Evolutionary conservation across 2,329 filamentous ascomycete genomes (phyloP).

Genomic region (Aspergillus ochraceoroseus): DNA sequence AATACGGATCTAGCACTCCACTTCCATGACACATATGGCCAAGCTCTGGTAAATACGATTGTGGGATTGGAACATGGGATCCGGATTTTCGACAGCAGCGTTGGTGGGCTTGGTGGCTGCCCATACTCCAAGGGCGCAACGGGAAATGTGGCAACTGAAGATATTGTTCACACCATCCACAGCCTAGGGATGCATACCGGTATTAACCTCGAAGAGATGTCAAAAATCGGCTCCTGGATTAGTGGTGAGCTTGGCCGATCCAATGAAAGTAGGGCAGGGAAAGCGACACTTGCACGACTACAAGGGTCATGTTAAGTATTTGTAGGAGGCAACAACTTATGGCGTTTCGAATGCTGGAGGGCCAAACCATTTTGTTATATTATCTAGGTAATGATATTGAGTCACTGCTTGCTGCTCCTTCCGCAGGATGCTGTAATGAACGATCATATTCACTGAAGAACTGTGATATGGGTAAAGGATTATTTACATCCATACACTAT

Average conservation of each 20-base stretch:
- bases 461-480: too few relatives aligned
- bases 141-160: slow-evolving; percentile 61
- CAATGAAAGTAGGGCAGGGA: slow-evolving; percentile 53
- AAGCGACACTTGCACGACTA: slow-evolving; percentile 46
- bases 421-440: too few relatives aligned
- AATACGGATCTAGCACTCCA: slow-evolving; percentile 58
- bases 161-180: slow-evolving; percentile 57
- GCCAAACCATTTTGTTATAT: too few relatives aligned
- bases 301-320: slow-evolving; percentile 7
- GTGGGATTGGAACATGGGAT: slow-evolving; percentile 60
- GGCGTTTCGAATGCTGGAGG: background rate
- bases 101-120: slow-evolving; percentile 60
- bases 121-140: slow-evolving; percentile 62
- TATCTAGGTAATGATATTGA: too few relatives aligned
- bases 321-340: background rate
- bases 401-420: too few relatives aligned
- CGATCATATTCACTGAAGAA: too few relatives aligned
- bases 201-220: slow-evolving; percentile 52
- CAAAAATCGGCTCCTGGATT: slow-evolving; percentile 55
- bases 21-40: slow-evolving; percentile 64
- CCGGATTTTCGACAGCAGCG: slow-evolving; percentile 59
- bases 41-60: slow-evolving; percentile 59
- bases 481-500: too few relatives aligned
- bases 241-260: slow-evolving; percentile 49
- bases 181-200: slow-evolving; percentile 58